Conservation (phyloP, 1,139 yeast genomes). For the Kodamaea ohmeri region DNA sequence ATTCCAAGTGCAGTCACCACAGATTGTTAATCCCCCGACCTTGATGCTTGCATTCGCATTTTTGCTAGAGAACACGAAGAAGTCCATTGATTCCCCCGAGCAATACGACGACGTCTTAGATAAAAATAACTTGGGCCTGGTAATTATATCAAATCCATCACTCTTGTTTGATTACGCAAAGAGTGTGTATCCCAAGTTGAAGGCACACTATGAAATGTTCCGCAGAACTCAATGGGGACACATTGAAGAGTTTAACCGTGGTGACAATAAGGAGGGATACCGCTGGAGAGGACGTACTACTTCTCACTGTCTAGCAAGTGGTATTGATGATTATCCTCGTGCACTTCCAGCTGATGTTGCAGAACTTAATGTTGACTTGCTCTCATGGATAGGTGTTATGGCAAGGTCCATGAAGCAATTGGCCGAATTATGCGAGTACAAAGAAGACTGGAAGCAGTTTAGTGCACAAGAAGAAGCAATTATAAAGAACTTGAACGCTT, state of each 20-base stretch:
- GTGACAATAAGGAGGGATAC: conserved; percentile 60
- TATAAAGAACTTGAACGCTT: conserved; percentile 56
- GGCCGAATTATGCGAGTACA: conserved; percentile 60
- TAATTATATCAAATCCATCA: conserved; percentile 60
- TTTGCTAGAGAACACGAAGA: conserved; percentile 47
- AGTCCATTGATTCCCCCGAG: conserved; percentile 25
- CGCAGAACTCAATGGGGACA: conserved; percentile 77
- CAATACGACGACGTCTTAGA: conserved; percentile 17
- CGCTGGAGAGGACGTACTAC: conserved; percentile 93
- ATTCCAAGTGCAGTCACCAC: conserved; percentile 80
- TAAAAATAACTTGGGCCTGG: conserved; percentile 39
- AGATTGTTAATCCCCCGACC: conserved; percentile 95
- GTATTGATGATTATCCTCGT: conserved; percentile 94
- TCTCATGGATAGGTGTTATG: conserved; percentile 95
- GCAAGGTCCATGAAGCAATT: conserved; percentile 74
- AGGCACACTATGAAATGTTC: conserved; percentile 83
- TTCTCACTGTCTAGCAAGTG: conserved; percentile 87
- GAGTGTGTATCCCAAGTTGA: conserved; percentile 70
- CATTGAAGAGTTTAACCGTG: conserved; percentile 68
- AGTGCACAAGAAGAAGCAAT: conserved; percentile 54
- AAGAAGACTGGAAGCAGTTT: conserved; percentile 57
- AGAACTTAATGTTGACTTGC: conserved; percentile 84
- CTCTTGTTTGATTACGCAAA: conserved; percentile 60
- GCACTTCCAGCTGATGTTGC: conserved; percentile 78
- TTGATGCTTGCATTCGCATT: conserved; percentile 75